phyloP scores from a whole-genome alignment of 257 asterid species.

The Penstemon newberryi region DNA sequence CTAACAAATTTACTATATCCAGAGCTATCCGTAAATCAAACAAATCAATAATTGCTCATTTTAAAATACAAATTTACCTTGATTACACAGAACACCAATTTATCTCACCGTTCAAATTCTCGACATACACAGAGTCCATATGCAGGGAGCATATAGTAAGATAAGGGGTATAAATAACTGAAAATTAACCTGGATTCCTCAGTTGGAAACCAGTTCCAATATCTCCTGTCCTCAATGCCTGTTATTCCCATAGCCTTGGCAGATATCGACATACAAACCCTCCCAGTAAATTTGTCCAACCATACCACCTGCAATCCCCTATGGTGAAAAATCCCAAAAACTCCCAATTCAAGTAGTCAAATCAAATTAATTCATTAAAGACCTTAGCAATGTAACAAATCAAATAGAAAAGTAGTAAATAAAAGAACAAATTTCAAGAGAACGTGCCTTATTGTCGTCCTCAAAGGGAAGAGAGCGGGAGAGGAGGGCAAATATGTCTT shows the following conservation, averaged over 20 bases:
- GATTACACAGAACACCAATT: too few relatives aligned
- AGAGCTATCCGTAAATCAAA: too few relatives aligned
- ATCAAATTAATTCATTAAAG: not conserved
- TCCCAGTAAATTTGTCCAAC: constrained; percentile 84
- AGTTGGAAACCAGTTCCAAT: constrained; percentile 93
- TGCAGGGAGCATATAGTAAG: constrained; percentile 14
- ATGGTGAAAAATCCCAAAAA: not conserved
- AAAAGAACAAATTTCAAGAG: not conserved
- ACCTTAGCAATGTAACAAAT: not conserved
- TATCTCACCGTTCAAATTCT: too few relatives aligned
- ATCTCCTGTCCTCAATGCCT: constrained; percentile 90
- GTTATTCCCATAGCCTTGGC: constrained; percentile 86
- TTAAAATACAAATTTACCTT: too few relatives aligned
- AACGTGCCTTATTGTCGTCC: constrained; percentile 68
- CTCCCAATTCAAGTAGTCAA: constrained; percentile 13
- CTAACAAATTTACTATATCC: too few relatives aligned
- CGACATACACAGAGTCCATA: too few relatives aligned
- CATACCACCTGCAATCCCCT: constrained; percentile 64
- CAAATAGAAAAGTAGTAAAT: too few relatives aligned
- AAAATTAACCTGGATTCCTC: constrained; percentile 82
- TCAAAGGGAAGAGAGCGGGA: constrained; percentile 74
- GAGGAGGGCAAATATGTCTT: constrained; percentile 81
- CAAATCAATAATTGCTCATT: too few relatives aligned
- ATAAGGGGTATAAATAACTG: constrained; percentile 8
- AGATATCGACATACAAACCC: constrained; percentile 83